A percentile compares a stretch with the other conserved stretches of the same genome.
Conservation (phyloP, 1,284 basidiomycete genomes). For the Sporisorium exsertum region DNA sequence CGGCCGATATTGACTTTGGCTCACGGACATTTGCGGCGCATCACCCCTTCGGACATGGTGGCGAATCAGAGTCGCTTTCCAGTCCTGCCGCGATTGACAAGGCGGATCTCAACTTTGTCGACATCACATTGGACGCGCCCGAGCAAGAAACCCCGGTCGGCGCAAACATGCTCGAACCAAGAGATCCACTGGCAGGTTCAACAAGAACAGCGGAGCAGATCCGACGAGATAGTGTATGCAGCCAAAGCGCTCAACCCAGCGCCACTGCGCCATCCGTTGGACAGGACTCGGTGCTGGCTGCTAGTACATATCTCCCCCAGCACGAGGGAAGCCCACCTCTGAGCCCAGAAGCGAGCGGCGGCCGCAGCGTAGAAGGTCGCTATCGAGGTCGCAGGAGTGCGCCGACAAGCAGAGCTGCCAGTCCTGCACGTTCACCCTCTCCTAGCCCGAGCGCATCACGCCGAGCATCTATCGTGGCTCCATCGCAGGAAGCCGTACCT, state of each 20-base stretch:
- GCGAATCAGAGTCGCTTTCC: not conserved
- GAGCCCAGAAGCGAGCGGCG: constrained; percentile 4
- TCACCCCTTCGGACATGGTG: not conserved
- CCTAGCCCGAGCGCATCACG: constrained; percentile 18
- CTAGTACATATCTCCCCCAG: not conserved
- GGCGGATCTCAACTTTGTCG: constrained; percentile 49
- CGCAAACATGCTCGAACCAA: constrained; percentile 1
- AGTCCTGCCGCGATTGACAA: constrained; percentile 17
- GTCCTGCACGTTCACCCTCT: constrained; percentile 19
- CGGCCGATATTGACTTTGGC: not conserved
- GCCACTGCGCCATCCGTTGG: not conserved
- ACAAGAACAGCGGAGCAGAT: constrained; percentile 42
- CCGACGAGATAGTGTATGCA: constrained; percentile 38
- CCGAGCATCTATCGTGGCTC: constrained; percentile 13
- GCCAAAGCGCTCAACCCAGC: constrained; percentile 6
- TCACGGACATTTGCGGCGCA: not conserved
- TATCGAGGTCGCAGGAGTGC: constrained; percentile 38
- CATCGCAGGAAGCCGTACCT: not conserved
- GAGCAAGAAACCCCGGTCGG: not conserved
- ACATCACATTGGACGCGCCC: constrained; percentile 34
- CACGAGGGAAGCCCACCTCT: constrained; percentile 16
- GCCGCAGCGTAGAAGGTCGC: constrained; percentile 30
- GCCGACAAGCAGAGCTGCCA: constrained; percentile 32
- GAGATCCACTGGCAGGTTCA: constrained; percentile 21
- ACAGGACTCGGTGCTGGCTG: not conserved